These are phyloP conservation scores for Penicillium antarcticum DNA, from an alignment of 495 filamentous ascomycete species.

Conservation along the genomic window DNA sequence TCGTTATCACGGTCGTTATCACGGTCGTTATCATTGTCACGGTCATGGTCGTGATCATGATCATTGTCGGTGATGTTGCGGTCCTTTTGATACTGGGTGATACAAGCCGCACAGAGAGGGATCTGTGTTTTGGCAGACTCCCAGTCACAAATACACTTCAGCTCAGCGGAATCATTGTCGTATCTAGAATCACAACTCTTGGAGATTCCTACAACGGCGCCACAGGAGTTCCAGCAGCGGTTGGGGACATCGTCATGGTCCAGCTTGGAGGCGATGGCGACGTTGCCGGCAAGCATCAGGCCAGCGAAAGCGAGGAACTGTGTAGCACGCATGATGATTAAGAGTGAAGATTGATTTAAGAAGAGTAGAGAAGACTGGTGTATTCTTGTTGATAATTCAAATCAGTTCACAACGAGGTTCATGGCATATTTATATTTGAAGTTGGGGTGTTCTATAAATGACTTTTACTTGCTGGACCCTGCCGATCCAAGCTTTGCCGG, in stretches of 20 bases:
- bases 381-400: background rate
- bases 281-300: slow-evolving; percentile 25
- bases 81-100: slow-evolving; percentile 23
- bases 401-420: background rate
- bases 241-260: slow-evolving; percentile 32
- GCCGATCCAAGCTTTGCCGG: slow-evolving; percentile 3
- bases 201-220: slow-evolving; percentile 23
- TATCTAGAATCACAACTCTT: slow-evolving; percentile 24
- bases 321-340: slow-evolving; percentile 24
- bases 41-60: slow-evolving; percentile 11
- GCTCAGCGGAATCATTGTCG: slow-evolving; percentile 28
- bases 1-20: slow-evolving; percentile 6
- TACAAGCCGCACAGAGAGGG: slow-evolving; percentile 37
- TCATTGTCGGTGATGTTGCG: slow-evolving; percentile 10
- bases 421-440: slow-evolving; percentile 11
- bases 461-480: background rate
- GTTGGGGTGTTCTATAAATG: slow-evolving; percentile 15
- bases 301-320: slow-evolving; percentile 25
- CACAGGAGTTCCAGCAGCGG: slow-evolving; percentile 29
- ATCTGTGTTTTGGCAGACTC: slow-evolving; percentile 20
- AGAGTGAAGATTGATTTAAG: background rate
- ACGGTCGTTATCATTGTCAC: slow-evolving; percentile 6
- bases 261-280: slow-evolving; percentile 26
- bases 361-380: background rate
- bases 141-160: slow-evolving; percentile 34